Evolutionary conservation across 305 asterid genomes (phyloP), one percentile per base, ranked within the genome.

Genomic region (Fraxinus xanthoxyloides): DNA sequence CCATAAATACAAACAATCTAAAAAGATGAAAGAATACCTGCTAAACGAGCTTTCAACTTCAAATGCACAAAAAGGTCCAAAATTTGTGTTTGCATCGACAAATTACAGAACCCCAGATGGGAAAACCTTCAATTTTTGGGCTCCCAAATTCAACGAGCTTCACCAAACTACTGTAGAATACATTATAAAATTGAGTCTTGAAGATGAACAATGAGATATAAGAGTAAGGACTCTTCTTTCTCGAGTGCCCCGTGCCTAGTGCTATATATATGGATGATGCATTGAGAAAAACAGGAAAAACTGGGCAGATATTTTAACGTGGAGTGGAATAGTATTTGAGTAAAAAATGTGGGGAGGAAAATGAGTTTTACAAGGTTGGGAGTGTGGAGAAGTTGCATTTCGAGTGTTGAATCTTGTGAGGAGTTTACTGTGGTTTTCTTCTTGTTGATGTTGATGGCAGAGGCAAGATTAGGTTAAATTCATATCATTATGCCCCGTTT

Each of bases 381-480:
- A 86, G 46, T 13, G 84, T 86, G 89, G 84, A 78, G 87, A 80
- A 56, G 72, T 77, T 69, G 75, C 81, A 38, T 77, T 77, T 75
- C 78, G 82, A 67, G 36, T 77, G 87, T 38, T 85, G 91, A 83
- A 86, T 89, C 86, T 76, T 83, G 87, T 86, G 92, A 86, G 85
- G 86, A 87, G 87, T 85, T 86, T 86, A 32, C 5, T 35, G 40
- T 35, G 40, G 40, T 35, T 35, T 35, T 35, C 40, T 35, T 35
- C 40, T 35, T 35, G 0, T 35, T 7, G 40, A 34, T 34, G 36
- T 34, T 35, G 40, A 35, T 35, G 40, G 9, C 40, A 35, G 40
- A 35, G 40, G 40, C 40, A 35, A 7, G 9, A 7, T 35, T 35
- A 10, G 40, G 40, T 35, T 35, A 35, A 35, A 35, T 35, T 35